Conservation (phyloP, 2,329 filamentous ascomycete genomes). For the Thelonectria blattea region DNA sequence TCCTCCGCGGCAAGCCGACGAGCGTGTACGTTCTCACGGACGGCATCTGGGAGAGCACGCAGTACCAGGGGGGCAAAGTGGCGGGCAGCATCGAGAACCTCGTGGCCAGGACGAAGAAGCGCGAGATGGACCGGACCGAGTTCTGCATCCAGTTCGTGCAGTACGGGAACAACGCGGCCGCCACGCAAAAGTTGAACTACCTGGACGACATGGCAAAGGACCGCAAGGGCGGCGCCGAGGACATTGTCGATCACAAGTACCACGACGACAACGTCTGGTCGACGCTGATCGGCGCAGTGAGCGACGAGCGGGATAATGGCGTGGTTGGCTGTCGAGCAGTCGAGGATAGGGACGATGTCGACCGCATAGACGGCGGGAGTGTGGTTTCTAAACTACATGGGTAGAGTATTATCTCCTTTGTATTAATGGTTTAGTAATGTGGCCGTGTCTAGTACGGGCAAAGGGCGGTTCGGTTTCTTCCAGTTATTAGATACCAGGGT, state of each 20-base stretch:
- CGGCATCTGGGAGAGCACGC: conserved; percentile 9
- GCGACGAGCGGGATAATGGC: not conserved
- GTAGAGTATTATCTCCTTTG: not conserved
- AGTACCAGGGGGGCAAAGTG: not conserved
- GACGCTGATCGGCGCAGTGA: conserved; percentile 16
- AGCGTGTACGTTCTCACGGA: conserved; percentile 25
- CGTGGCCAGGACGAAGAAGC: not conserved
- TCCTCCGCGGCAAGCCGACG: not conserved
- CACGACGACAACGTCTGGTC: conserved; percentile 9
- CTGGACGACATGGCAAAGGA: conserved; percentile 17
- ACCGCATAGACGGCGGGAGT: not conserved
- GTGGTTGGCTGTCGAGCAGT: not conserved
- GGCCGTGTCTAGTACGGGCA: not conserved
- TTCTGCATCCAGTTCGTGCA: conserved; percentile 26
- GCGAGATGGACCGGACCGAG: not conserved
- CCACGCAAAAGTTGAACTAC: conserved; percentile 5
- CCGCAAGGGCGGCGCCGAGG: not conserved
- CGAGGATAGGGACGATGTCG: not conserved
- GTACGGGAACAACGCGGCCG: conserved; percentile 15
- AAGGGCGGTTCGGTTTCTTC: not conserved
- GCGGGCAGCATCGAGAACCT: conserved; percentile 10
- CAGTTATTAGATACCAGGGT: not conserved
- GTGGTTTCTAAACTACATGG: not conserved
- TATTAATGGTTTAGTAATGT: not conserved
- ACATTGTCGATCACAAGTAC: conserved; percentile 26